Evolutionary conservation across 2,329 filamentous ascomycete species (phyloP).

Genomic region (Fusarium sp.): DNA sequence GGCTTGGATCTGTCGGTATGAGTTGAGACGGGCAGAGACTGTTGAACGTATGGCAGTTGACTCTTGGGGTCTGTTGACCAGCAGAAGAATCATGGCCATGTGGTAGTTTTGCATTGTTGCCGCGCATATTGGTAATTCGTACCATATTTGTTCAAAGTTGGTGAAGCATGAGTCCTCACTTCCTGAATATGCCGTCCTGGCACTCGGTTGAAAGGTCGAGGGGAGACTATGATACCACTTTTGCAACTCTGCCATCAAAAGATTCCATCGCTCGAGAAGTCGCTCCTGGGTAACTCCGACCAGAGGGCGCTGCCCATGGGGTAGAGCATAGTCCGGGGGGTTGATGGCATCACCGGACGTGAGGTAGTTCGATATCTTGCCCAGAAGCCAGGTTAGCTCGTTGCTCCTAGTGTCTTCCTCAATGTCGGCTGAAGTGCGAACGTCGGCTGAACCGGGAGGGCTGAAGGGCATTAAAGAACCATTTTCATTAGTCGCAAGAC

Average conservation of each 20-base stretch:
- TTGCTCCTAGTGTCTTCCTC: conserved; percentile 74
- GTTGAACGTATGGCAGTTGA: conserved; percentile 41
- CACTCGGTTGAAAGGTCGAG: conserved; percentile 22
- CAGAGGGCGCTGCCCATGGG: conserved; percentile 22
- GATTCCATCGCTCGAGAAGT: conserved; percentile 31
- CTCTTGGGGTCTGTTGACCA: conserved; percentile 60
- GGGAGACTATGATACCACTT: conserved; percentile 37
- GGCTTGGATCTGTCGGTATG: conserved; percentile 27
- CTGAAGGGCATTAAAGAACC: conserved; percentile 36
- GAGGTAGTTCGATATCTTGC: conserved; percentile 75
- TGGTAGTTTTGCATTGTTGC: conserved; percentile 75
- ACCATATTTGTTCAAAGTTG: conserved; percentile 69
- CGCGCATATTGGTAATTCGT: conserved; percentile 71
- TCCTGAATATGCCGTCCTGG: conserved; percentile 14
- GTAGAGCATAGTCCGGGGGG: conserved; percentile 44
- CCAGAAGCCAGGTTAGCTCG: conserved; percentile 73
- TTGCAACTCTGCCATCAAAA: conserved; percentile 26
- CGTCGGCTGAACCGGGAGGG: conserved; percentile 56
- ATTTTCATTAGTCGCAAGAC: conserved; percentile 60
- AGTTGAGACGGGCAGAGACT: conserved; percentile 35
- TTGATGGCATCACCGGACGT: conserved; percentile 65
- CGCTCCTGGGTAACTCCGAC: conserved; percentile 40
- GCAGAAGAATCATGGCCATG: conserved; percentile 71
- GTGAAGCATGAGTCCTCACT: background rate
- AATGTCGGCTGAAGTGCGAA: conserved; percentile 62